These are phyloP conservation scores for Cyclotella choctawhatcheeana DNA, from an alignment of 108 stramenopile genomes.

Conservation along the genomic window DNA sequence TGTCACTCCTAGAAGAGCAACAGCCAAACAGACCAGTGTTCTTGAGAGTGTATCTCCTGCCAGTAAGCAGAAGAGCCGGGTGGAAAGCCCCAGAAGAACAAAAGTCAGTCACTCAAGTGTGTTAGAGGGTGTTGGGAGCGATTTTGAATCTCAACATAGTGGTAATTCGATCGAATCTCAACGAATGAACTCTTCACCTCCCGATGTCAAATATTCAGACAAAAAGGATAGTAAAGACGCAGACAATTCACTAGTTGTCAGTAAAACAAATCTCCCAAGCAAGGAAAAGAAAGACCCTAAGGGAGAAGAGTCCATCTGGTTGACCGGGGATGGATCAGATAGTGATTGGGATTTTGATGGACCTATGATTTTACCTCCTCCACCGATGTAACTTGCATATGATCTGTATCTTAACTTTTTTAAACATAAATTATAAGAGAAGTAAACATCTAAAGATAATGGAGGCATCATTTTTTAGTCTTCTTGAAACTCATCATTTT, in stretches of 20 bases:
- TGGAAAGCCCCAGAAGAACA: slow-evolving; percentile 5
- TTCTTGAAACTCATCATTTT: slow-evolving; percentile 36
- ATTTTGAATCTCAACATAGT: background rate
- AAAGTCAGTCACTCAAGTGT: background rate
- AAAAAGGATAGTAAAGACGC: no score
- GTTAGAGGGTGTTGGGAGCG: background rate
- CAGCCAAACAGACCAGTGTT: background rate
- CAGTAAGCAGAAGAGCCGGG: background rate
- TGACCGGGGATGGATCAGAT: slow-evolving; percentile 34
- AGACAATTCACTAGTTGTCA: no score
- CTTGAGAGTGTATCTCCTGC: background rate
- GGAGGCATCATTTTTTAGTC: no score
- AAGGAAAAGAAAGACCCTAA: background rate
- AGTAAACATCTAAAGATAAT: no score
- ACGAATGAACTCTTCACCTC: no score
- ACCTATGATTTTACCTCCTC: slow-evolving; percentile 49
- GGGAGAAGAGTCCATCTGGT: slow-evolving; percentile 23
- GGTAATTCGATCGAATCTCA: no score
- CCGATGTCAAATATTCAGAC: no score
- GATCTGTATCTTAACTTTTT: no score
- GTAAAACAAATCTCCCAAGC: background rate
- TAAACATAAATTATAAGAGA: no score
- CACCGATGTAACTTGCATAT: slow-evolving; percentile 28
- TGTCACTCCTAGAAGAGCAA: slow-evolving; percentile 8
- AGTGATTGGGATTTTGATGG: slow-evolving; percentile 54